These are phyloP conservation scores for Diaporthe helianthi DNA, from an alignment of 2,329 filamentous ascomycete species.

Conservation along the genomic window DNA sequence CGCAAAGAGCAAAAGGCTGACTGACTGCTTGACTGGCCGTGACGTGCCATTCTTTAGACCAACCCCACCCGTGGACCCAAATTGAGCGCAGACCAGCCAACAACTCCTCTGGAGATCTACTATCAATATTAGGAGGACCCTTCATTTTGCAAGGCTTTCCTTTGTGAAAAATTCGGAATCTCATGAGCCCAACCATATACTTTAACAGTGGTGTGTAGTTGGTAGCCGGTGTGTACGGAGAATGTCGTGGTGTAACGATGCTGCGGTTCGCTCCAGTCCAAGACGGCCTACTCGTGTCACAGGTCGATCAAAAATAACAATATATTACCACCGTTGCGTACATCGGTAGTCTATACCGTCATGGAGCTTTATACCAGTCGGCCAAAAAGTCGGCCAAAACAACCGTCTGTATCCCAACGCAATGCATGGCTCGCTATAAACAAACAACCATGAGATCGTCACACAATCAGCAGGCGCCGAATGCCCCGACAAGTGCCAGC, in stretches of 20 bases:
- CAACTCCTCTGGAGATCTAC: not conserved
- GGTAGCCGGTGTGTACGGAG: no score
- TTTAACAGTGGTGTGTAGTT: not conserved
- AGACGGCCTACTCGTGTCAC: not conserved
- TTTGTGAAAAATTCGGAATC: not conserved
- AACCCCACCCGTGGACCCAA: slow-evolving; percentile 29
- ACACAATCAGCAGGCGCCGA: not conserved
- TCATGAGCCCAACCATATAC: not conserved
- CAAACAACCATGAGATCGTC: slow-evolving; percentile 15
- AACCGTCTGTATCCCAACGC: slow-evolving; percentile 9
- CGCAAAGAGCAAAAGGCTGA: slow-evolving; percentile 20
- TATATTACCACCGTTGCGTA: not conserved
- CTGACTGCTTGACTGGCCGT: no score
- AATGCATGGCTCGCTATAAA: slow-evolving; percentile 32
- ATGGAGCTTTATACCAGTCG: slow-evolving; percentile 11
- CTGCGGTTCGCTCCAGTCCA: not conserved
- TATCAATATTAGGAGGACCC: not conserved
- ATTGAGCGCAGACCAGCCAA: slow-evolving; percentile 1
- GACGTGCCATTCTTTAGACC: slow-evolving; percentile 6
- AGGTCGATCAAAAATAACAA: not conserved
- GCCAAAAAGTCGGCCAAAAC: not conserved
- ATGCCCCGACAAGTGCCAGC: not conserved
- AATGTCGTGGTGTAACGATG: not conserved
- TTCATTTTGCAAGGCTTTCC: no score
- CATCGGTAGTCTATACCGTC: slow-evolving; percentile 27